Base-by-base conservation (phyloP, 805 yeast genomes). In the Yamadazyma takamatsuzukensis region DNA sequence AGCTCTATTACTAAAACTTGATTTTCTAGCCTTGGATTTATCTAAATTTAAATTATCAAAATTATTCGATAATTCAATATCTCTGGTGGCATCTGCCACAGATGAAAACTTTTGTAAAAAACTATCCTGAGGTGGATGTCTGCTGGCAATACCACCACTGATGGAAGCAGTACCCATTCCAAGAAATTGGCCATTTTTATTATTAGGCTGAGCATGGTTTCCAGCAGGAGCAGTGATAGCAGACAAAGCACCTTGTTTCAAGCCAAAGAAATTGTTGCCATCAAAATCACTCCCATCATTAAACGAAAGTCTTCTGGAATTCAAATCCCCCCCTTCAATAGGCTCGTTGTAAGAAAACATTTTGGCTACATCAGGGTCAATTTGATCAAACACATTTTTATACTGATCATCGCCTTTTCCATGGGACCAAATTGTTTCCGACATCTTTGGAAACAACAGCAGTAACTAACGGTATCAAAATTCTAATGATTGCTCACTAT, bases 11-110 rank as follows among this genome's bases (percentile, higher is more conserved):
- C 70, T 58, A 44, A 73, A 67, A 34, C 79, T 73, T 1, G 80
- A 65, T 57, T 81, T 68, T 55, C 82, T 68, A 4, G 59, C 42
- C 36, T 49, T 13, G 6, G 33, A 19, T 41, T 47, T 44, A 10
- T 61, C 66, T 15, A 62, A 43, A n/a, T 56, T 40, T 29, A 63
- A 46, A 21, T 47, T 51, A n/a, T 69, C 67, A 33, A 74, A 48
- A 9, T 68, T 70, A 32, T 63, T 61, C 14, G 70, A 49, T 10
- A 70, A 44, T 44, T 79, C 85, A 27, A 78, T 64, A 43, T 80
- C 87, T 46, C 82, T 64, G 0, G 87, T 80, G 29, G 82, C 80
- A 36, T 80, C 85, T 5, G 83, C 80, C 12, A 80, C 80, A 2
- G 76, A 62, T 5, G 80, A 64, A 47, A 80, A 80, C 54, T 78